These are phyloP conservation scores for Moesziomyces sp. DNA, from an alignment of 1,284 basidiomycete genomes.

Conservation along the genomic window DNA sequence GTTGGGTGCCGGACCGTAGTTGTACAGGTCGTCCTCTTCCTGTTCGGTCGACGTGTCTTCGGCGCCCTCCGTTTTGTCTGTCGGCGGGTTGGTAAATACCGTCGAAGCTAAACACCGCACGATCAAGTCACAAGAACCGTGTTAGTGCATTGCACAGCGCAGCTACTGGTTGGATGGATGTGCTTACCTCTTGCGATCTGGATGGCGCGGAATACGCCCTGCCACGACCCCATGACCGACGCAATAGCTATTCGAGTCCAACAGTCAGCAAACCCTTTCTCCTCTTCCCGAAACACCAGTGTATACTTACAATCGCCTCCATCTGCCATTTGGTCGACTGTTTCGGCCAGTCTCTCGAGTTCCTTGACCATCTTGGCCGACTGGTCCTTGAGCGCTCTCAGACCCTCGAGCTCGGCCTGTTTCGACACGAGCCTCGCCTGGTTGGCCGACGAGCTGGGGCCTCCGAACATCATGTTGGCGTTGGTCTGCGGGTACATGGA, in stretches of 20 bases:
- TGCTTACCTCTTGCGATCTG: slow-evolving; percentile 60
- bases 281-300: no score
- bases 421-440: slow-evolving; percentile 55
- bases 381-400: slow-evolving; percentile 58
- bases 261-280: slow-evolving; percentile 1
- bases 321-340: slow-evolving; percentile 57
- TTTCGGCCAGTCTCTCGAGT: slow-evolving; percentile 55
- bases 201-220: slow-evolving; percentile 65
- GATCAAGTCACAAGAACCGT: no score
- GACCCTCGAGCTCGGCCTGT: slow-evolving; percentile 62
- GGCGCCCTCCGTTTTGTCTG: neutral
- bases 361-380: slow-evolving; percentile 61
- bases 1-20: slow-evolving; percentile 24
- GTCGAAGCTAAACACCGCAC: slow-evolving; percentile 15
- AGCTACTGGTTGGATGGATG: no score
- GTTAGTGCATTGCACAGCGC: no score
- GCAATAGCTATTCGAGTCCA: slow-evolving; percentile 50
- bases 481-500: slow-evolving; percentile 43
- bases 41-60: slow-evolving; percentile 28
- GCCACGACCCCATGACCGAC: slow-evolving; percentile 61
- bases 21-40: slow-evolving; percentile 41
- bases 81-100: slow-evolving; percentile 21
- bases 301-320: slow-evolving; percentile 59
- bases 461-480: slow-evolving; percentile 41
- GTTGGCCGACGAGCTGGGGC: slow-evolving; percentile 41